phyloP scores from a whole-genome alignment of 768 basidiomycete species.

The Serendipita sp. region DNA sequence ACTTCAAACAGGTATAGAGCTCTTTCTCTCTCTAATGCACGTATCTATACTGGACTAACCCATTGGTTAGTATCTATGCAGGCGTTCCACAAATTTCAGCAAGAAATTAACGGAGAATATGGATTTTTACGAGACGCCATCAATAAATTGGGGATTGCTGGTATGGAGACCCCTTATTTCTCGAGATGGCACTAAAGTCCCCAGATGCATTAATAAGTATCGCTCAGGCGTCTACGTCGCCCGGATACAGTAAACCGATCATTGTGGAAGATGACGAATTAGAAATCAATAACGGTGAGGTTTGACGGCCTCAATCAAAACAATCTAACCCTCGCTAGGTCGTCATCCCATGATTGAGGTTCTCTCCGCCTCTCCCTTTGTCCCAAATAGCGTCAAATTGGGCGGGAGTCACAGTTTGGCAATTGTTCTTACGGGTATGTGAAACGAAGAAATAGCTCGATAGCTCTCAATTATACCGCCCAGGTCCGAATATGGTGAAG shows the following conservation, averaged over 20 bases:
- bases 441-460: conserved; percentile 15
- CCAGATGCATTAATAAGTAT: conserved; percentile 74
- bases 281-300: conserved; percentile 49
- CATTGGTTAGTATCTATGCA: background rate
- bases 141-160: conserved; percentile 60
- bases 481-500: conserved; percentile 30
- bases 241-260: conserved; percentile 62
- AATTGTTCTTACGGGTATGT: conserved; percentile 77
- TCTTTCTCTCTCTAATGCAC: background rate
- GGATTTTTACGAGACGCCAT: conserved; percentile 56
- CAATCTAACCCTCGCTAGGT: conserved; percentile 18
- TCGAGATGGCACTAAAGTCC: background rate
- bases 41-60: background rate
- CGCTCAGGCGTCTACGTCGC: conserved; percentile 58
- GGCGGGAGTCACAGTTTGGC: conserved; percentile 36
- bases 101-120: conserved; percentile 29
- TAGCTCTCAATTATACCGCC: conserved; percentile 11
- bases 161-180: conserved; percentile 6
- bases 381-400: conserved; percentile 65
- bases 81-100: background rate
- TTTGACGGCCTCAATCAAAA: background rate
- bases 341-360: conserved; percentile 89
- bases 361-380: conserved; percentile 62
- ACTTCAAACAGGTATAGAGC: conserved; percentile 33
- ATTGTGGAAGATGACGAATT: conserved; percentile 49